Conservation (phyloP, 2,329 filamentous ascomycete species). For the Talaromyces sp. region DNA sequence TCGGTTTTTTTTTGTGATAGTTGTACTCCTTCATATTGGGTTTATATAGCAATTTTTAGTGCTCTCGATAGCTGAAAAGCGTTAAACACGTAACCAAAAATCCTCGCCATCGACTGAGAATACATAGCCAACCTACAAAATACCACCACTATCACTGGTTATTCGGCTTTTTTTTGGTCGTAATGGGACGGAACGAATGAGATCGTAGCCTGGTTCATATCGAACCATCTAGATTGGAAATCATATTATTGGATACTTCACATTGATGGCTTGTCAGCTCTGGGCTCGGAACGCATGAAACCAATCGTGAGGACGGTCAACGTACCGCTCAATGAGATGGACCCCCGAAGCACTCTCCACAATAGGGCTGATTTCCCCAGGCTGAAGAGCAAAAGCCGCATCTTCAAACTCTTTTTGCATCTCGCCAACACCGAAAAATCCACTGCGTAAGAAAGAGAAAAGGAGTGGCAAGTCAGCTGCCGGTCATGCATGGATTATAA, state of each 20-base stretch:
- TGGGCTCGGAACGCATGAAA: slow-evolving; percentile 10
- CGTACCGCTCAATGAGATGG: slow-evolving; percentile 90
- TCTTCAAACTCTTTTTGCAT: slow-evolving; percentile 99
- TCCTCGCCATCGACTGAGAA: neutral
- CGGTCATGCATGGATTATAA: neutral
- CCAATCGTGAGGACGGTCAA: slow-evolving; percentile 14
- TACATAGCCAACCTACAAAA: neutral
- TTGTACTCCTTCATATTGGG: neutral
- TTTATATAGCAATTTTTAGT: neutral
- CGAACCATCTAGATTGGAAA: neutral
- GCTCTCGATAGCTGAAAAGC: neutral
- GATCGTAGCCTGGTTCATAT: neutral
- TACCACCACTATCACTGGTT: neutral
- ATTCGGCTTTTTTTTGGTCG: neutral
- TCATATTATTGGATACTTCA: neutral
- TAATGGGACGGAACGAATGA: neutral
- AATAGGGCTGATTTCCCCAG: slow-evolving; percentile 77
- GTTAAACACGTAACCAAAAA: neutral
- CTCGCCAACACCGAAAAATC: slow-evolving; percentile 87
- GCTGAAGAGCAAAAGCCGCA: slow-evolving; percentile 82
- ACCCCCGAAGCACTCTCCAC: slow-evolving; percentile 91
- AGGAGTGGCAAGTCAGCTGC: neutral
- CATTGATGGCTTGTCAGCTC: slow-evolving; percentile 6
- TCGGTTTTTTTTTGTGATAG: too few species aligned
- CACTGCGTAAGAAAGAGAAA: slow-evolving; percentile 40